Base-by-base conservation (phyloP, 148 eudicot genomes). In the Silene latifolia region DNA sequence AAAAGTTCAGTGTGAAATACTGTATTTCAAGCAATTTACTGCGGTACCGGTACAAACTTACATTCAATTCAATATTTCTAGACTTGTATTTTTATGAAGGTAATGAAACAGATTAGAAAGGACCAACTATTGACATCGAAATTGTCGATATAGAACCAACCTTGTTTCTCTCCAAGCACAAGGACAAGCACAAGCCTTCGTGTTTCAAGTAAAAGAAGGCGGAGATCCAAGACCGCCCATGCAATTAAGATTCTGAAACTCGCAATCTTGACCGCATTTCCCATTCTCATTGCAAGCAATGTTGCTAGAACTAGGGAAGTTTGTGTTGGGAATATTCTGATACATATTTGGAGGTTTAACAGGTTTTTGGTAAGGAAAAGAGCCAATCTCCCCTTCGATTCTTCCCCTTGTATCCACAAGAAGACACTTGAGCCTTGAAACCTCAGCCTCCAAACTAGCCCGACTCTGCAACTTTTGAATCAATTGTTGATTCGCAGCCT, bases 321-420 rank as follows among this genome's bases (percentile, higher is more conserved):
- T 67, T 8, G 47, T n/a, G n/a, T 35, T 35, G 69, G 47, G 47
- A 32, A 35, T 7, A 32, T 32, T 65, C 3, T 63, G 67, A 63
- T 63, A 29, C 69, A 66, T 27, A 66, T 39, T 21, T 20, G 21
- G 12, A 9, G 21, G 27, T 7, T 14, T 17, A 39, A 17, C 14
- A 8, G 11, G 3, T n/a, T 42, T 46, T 67, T 67, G 54, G 56
- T 93, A 89, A 39, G 97, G 98, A 78, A 93, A 93, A 13, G 89
- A 81, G 13, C 98, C 94, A 51, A 89, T 88, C 77, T 89, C 97
- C 61, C 94, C 98, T 81, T 93, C 97, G 59, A 93, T 85, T 68
- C 98, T 83, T 21, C 98, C 97, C 76, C 98, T 77, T 42, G 91
- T 83, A 63, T 93, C 98, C 72, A 91, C 97, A 73, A 93, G 97